Percentiles rank a stretch among this genome's conserved stretches.
phyloP scores from a whole-genome alignment of 2,329 filamentous ascomycete species.

The Aciculosporium take region DNA sequence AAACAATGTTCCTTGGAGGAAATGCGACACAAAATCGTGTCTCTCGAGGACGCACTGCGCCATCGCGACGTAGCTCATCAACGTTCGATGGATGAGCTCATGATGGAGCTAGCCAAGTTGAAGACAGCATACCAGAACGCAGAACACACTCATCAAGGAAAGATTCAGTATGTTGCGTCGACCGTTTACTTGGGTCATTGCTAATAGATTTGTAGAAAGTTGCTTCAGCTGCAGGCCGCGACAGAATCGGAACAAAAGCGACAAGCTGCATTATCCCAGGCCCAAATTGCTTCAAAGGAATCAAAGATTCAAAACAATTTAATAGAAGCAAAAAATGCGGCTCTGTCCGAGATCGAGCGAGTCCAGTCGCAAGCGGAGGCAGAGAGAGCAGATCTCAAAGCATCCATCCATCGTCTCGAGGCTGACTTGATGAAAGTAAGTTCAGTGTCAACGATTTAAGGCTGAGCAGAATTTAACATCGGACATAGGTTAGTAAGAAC shows the following conservation, averaged over 20 bases:
- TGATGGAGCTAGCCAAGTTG: slow-evolving; percentile 13
- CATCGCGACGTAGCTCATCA: slow-evolving; percentile 63
- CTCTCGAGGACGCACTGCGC: slow-evolving; percentile 41
- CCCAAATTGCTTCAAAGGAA: slow-evolving; percentile 11
- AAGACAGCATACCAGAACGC: slow-evolving; percentile 15
- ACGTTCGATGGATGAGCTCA: slow-evolving; percentile 44
- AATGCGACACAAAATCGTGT: slow-evolving; percentile 28
- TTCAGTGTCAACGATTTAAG: not conserved
- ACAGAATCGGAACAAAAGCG: slow-evolving; percentile 13
- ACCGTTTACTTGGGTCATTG: not conserved
- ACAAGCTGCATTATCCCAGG: slow-evolving; percentile 8
- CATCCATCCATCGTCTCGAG: slow-evolving; percentile 46
- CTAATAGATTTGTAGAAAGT: slow-evolving; percentile 2
- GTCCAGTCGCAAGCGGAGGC: slow-evolving; percentile 37
- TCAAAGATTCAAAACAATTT: slow-evolving; percentile 22
- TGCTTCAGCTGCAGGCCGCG: slow-evolving; percentile 14
- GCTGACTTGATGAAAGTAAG: slow-evolving; percentile 46
- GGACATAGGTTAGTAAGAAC: slow-evolving; percentile 43
- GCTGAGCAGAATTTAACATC: not conserved
- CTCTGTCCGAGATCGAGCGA: slow-evolving; percentile 35
- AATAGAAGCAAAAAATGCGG: slow-evolving; percentile 31
- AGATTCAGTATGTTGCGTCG: slow-evolving; percentile 34
- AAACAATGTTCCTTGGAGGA: slow-evolving; percentile 42
- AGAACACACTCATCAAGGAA: slow-evolving; percentile 21
- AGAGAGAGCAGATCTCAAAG: slow-evolving; percentile 48